Percentiles rank a stretch among this genome's conserved stretches.
phyloP scores from a whole-genome alignment of 495 filamentous ascomycete species.

The Penicillium chermesinum region DNA sequence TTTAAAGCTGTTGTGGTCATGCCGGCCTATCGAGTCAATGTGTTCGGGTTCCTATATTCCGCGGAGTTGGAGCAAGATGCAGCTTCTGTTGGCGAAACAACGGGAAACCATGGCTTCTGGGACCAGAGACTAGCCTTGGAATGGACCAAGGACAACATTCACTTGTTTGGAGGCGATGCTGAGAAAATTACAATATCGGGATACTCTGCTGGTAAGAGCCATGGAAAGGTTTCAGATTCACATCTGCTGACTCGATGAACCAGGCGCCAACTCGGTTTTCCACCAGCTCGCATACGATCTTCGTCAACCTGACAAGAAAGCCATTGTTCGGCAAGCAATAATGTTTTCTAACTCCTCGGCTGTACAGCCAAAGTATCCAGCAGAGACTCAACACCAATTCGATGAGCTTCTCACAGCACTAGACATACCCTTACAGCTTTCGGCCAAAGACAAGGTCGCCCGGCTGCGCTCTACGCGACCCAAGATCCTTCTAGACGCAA shows the following conservation, averaged over 20 bases:
- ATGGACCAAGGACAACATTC: slow-evolving; percentile 60
- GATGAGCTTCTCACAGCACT: slow-evolving; percentile 47
- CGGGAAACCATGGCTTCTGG: slow-evolving; percentile 62
- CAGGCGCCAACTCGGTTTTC: slow-evolving; percentile 60
- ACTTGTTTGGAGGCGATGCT: slow-evolving; percentile 57
- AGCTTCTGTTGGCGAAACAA: slow-evolving; percentile 34
- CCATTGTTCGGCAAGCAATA: slow-evolving; percentile 43
- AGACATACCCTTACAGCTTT: slow-evolving; percentile 37
- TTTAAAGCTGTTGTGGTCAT: slow-evolving; percentile 54
- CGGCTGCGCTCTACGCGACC: slow-evolving; percentile 38
- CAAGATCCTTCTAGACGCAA: slow-evolving; percentile 36
- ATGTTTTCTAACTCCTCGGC: slow-evolving; percentile 55
- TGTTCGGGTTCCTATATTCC: slow-evolving; percentile 63
- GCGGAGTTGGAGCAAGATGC: slow-evolving; percentile 47
- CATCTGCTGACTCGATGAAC: not conserved
- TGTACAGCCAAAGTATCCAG: slow-evolving; percentile 45
- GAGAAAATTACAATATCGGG: slow-evolving; percentile 62
- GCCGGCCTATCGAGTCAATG: slow-evolving; percentile 64
- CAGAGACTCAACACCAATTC: slow-evolving; percentile 49
- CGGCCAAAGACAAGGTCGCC: slow-evolving; percentile 39
- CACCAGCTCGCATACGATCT: slow-evolving; percentile 55
- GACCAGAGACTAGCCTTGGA: slow-evolving; percentile 61
- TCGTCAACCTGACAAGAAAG: slow-evolving; percentile 31
- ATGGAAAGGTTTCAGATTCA: not conserved
- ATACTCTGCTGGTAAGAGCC: slow-evolving; percentile 48